These are phyloP conservation scores for Phlyctochytrium bullatum DNA, from an alignment of 192 early-diverging fungal genomes.

Conservation along the genomic window DNA sequence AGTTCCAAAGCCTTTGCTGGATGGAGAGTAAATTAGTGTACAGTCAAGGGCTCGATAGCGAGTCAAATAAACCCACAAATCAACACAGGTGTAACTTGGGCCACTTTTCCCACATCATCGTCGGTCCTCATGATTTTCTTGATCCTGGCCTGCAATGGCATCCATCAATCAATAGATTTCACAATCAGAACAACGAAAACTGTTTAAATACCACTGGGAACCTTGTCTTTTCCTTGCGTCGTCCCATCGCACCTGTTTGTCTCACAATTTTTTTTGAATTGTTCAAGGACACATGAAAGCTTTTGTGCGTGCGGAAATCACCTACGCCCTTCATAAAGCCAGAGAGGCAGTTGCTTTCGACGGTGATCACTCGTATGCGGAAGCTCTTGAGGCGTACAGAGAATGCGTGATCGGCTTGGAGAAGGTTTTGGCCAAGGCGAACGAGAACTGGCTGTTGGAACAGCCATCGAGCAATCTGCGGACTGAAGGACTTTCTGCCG, in stretches of 20 bases:
- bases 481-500: neutral
- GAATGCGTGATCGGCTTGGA: slow-evolving; percentile 27
- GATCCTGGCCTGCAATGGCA: slow-evolving; percentile 90
- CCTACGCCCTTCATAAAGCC: slow-evolving; percentile 20
- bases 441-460: slow-evolving; percentile 16
- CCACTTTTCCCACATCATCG: slow-evolving; percentile 98
- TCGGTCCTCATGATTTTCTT: slow-evolving; percentile 99
- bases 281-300: too few species aligned
- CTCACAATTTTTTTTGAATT: too few species aligned
- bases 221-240: neutral
- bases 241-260: neutral
- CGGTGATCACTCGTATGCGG: slow-evolving; percentile 9
- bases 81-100: slow-evolving; percentile 92
- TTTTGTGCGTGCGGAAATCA: neutral
- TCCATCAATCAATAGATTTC: too few species aligned
- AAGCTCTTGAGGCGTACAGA: slow-evolving; percentile 28
- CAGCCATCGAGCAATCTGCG: neutral
- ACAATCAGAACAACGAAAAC: too few species aligned
- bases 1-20: slow-evolving; percentile 90
- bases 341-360: slow-evolving; percentile 26
- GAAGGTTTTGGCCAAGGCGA: slow-evolving; percentile 15
- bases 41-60: neutral
- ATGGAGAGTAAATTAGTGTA: slow-evolving; percentile 2
- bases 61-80: slow-evolving; percentile 65
- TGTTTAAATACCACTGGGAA: neutral